Conservation (phyloP, 768 basidiomycete genomes). For the Chlorophyllum brunneum region DNA sequence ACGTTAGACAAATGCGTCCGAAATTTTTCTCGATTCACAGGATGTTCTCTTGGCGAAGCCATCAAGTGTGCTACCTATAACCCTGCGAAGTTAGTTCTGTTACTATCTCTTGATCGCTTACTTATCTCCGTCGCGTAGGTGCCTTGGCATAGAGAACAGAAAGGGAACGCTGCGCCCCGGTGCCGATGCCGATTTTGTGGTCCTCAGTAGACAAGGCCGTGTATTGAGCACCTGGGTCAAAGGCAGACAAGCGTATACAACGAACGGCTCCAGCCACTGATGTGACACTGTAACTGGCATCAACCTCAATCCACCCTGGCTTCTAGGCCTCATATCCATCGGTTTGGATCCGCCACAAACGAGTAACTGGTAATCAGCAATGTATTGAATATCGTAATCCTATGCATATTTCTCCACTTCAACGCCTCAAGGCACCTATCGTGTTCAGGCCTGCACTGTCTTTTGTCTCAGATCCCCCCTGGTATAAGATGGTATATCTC, state of each 20-base stretch:
- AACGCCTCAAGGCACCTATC: too few relatives aligned
- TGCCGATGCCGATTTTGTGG: slow-evolving; percentile 83
- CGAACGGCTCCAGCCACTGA: slow-evolving; percentile 20
- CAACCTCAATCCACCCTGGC: slow-evolving; percentile 8
- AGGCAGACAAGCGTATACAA: slow-evolving; percentile 66
- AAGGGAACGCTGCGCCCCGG: slow-evolving; percentile 82
- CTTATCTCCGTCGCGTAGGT: slow-evolving; percentile 35
- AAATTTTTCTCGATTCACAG: slow-evolving; percentile 82
- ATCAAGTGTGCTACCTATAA: slow-evolving; percentile 85
- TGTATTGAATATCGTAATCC: background rate
- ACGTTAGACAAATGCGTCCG: slow-evolving; percentile 83
- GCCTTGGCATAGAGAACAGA: slow-evolving; percentile 70
- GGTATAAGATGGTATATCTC: too few relatives aligned
- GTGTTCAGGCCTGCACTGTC: too few relatives aligned
- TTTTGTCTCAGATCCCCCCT: too few relatives aligned
- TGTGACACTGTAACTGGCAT: slow-evolving; percentile 5
- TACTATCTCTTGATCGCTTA: background rate
- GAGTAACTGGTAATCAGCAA: background rate
- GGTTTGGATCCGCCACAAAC: background rate
- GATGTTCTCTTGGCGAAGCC: slow-evolving; percentile 77
- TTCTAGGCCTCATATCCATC: slow-evolving; percentile 13
- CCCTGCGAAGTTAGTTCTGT: slow-evolving; percentile 62
- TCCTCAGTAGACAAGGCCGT: slow-evolving; percentile 64
- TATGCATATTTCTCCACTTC: background rate
- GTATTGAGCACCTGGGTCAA: slow-evolving; percentile 74